Percentiles rank a stretch among this genome's conserved stretches.
These are phyloP conservation scores for Pseudotsuga menziesii DNA, from an alignment of 75 land plant genomes.

Conservation along the genomic window DNA sequence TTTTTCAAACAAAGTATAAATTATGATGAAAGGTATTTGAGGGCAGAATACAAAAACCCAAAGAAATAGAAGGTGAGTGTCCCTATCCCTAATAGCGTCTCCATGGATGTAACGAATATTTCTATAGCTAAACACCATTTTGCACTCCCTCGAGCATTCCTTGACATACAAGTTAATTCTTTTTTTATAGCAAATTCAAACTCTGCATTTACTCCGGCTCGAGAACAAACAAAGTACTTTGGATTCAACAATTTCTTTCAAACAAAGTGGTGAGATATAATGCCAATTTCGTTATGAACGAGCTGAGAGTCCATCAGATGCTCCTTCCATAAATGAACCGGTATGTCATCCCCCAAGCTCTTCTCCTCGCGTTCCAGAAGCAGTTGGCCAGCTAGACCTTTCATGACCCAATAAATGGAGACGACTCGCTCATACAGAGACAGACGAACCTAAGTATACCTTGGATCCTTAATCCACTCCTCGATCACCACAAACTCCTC, in stretches of 20 bases:
- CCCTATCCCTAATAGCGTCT: neutral
- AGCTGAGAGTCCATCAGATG: too few relatives aligned
- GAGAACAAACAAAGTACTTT: neutral
- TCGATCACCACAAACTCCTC: too few relatives aligned
- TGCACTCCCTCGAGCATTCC: neutral
- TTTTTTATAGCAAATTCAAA: neutral
- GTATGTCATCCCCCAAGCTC: too few relatives aligned
- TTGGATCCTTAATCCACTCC: too few relatives aligned
- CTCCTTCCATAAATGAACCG: too few relatives aligned
- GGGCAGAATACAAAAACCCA: neutral
- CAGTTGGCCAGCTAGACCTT: too few relatives aligned
- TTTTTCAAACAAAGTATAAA: neutral
- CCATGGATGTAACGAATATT: constrained; percentile 1
- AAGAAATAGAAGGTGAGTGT: neutral
- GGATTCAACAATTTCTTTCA: neutral
- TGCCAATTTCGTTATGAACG: too few relatives aligned
- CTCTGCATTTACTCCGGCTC: neutral
- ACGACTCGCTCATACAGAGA: too few relatives aligned
- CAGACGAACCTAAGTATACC: too few relatives aligned
- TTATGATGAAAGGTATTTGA: neutral
- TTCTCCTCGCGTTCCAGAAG: too few relatives aligned
- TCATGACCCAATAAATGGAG: too few relatives aligned
- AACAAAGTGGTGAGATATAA: too few relatives aligned
- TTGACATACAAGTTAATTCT: neutral
- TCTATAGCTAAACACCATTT: neutral